phyloP scores from a whole-genome alignment of 2,329 filamentous ascomycete genomes.

The Aureobasidium mangrovei region DNA sequence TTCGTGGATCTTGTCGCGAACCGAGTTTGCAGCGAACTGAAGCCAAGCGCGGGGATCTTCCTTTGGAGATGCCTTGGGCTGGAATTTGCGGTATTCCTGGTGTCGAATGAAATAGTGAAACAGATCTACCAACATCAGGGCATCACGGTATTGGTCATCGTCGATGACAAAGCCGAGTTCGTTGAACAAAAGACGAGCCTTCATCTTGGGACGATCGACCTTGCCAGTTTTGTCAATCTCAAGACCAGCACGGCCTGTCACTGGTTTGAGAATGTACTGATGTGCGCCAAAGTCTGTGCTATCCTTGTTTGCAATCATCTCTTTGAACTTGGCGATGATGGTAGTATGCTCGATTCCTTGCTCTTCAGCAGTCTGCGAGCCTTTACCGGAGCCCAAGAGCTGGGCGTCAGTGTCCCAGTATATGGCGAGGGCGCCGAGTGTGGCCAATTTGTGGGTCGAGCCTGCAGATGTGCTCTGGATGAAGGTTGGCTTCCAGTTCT shows the following conservation, averaged over 20 bases:
- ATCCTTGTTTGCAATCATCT: conserved; percentile 68
- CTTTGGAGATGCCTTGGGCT: conserved; percentile 76
- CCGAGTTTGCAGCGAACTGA: conserved; percentile 78
- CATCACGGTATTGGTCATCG: conserved; percentile 94
- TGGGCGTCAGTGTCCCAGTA: conserved; percentile 97
- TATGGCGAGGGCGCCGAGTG: conserved; percentile 76
- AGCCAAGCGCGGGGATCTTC: conserved; percentile 92
- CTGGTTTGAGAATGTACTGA: conserved; percentile 92
- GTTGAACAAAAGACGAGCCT: conserved; percentile 85
- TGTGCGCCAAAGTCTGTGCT: conserved; percentile 51
- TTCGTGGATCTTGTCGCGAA: conserved; percentile 91
- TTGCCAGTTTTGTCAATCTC: conserved; percentile 91
- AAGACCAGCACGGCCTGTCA: conserved; percentile 88
- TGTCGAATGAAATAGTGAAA: conserved; percentile 98
- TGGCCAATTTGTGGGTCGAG: conserved; percentile 88
- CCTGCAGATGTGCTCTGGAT: conserved; percentile 70
- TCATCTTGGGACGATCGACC: conserved; percentile 70
- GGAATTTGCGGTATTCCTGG: conserved; percentile 89
- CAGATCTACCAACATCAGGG: conserved; percentile 92
- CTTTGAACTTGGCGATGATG: conserved; percentile 66
- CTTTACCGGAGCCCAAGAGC: conserved; percentile 72
- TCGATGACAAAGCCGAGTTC: conserved; percentile 97
- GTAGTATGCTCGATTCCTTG: conserved; percentile 63
- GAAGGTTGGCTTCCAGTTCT: conserved; percentile 90
- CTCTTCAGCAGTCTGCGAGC: conserved; percentile 51